phyloP scores from a whole-genome alignment of 371 early-diverging fungal genomes.

The Parasitella parasitica region DNA sequence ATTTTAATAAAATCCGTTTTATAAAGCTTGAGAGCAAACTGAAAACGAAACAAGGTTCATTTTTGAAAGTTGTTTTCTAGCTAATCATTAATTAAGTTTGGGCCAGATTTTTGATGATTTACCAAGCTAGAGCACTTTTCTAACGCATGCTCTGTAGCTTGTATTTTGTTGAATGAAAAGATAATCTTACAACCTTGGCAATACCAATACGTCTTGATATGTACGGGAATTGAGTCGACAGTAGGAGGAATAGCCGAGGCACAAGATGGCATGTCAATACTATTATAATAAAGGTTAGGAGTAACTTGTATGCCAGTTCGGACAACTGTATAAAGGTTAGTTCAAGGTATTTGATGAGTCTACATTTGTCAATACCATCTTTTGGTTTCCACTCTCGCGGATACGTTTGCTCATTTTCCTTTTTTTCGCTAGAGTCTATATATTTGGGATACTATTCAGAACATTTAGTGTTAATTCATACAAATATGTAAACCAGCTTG shows the following conservation, averaged over 20 bases:
- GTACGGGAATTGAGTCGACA: conserved; percentile 23
- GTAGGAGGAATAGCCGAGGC: conserved; percentile 30
- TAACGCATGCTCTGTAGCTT: conserved; percentile 13
- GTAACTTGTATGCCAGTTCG: conserved; percentile 43
- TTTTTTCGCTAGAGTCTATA: conserved; percentile 10
- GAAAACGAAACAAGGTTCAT: too few species aligned
- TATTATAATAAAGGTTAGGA: conserved; percentile 31
- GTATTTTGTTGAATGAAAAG: conserved; percentile 9
- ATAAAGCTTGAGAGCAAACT: too few species aligned
- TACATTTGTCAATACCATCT: conserved; percentile 26
- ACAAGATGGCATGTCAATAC: conserved; percentile 31
- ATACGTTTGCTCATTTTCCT: conserved; percentile 12
- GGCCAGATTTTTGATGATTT: too few species aligned
- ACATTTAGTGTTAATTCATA: background rate
- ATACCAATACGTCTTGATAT: conserved; percentile 38
- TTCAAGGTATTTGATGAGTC: background rate
- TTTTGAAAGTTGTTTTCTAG: too few species aligned
- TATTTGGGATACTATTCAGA: conserved; percentile 39
- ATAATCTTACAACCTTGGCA: conserved; percentile 26
- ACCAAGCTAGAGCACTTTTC: background rate
- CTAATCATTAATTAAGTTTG: too few species aligned
- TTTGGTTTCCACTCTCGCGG: conserved; percentile 47
- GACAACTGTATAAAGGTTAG: conserved; percentile 19
- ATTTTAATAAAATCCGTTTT: too few species aligned
- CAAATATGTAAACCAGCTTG: background rate